Evolutionary conservation across 2,329 filamentous ascomycete species (phyloP).

Genomic region (Ophiostoma perfectum): DNA sequence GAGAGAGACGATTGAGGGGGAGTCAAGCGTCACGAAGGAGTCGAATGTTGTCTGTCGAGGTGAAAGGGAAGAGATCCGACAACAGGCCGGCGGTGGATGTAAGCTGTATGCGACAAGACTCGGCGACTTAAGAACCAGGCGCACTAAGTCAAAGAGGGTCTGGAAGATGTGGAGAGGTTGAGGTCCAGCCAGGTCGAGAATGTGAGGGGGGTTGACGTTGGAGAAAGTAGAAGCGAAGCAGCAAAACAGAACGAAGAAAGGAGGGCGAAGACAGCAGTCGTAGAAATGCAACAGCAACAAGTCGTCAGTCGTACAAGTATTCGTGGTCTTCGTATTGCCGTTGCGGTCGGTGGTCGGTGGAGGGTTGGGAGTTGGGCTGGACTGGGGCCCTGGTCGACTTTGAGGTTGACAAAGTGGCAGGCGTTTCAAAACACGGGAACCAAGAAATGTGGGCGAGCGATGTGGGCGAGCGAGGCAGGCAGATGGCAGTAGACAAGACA

Average conservation of each 20-base stretch:
- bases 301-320: neutral
- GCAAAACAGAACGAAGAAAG: neutral
- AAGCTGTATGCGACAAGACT: neutral
- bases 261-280: neutral
- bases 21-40: neutral
- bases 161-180: slow-evolving; percentile 1
- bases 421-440: slow-evolving; percentile 15
- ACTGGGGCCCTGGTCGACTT: slow-evolving; percentile 2
- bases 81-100: neutral
- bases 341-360: neutral
- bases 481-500: neutral
- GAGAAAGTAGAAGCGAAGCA: neutral
- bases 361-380: neutral
- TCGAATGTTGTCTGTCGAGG: neutral
- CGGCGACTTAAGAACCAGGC: neutral
- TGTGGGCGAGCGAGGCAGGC: neutral
- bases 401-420: slow-evolving; percentile 7
- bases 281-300: neutral
- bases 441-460: neutral
- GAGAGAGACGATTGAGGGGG: neutral
- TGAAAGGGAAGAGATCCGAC: neutral
- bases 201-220: neutral
- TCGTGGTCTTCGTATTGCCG: neutral
- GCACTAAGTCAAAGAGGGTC: slow-evolving; percentile 10
- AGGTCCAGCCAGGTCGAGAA: neutral